Percentiles rank a stretch among this genome's conserved stretches.
Evolutionary conservation across 2,329 filamentous ascomycete species (phyloP).

Genomic region (Ophiostoma tasmaniense): DNA sequence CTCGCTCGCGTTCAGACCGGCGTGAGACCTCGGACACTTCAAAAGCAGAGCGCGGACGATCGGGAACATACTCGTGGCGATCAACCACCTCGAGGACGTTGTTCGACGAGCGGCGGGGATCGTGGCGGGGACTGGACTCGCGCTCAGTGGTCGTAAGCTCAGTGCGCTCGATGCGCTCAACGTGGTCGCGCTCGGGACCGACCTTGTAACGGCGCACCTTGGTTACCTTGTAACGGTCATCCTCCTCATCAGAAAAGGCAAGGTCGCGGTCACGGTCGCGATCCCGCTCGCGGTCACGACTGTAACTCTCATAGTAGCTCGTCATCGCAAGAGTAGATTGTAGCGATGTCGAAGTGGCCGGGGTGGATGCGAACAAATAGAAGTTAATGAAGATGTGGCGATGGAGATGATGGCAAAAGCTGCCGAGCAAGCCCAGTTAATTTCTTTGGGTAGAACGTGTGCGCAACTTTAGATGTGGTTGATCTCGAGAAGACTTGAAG

Average conservation of each 20-base stretch:
- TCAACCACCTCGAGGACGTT: conserved; percentile 36
- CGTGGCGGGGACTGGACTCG: conserved; percentile 22
- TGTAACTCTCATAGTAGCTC: conserved; percentile 17
- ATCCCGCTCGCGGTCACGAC: conserved; percentile 11
- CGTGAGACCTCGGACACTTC: conserved; percentile 31
- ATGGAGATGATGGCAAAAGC: neutral
- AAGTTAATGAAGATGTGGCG: neutral
- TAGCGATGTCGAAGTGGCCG: neutral
- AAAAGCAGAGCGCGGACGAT: conserved; percentile 44
- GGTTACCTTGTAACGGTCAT: conserved; percentile 32
- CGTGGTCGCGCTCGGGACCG: conserved; percentile 31
- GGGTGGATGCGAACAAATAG: neutral
- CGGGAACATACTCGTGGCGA: conserved; percentile 37
- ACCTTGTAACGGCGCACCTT: conserved; percentile 49
- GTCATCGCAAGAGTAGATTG: neutral
- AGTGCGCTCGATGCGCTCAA: conserved; percentile 31
- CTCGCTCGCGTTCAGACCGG: conserved; percentile 21
- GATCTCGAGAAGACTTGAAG: neutral
- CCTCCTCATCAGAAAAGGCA: conserved; percentile 30
- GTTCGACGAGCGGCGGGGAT: conserved; percentile 24
- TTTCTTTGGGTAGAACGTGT: neutral
- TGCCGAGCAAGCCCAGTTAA: neutral
- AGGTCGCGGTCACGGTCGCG: conserved; percentile 8
- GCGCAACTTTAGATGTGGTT: neutral
- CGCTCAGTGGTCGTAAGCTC: conserved; percentile 23